These are phyloP conservation scores for Ceratobasidium sp. DNA, from an alignment of 1,284 basidiomycete genomes.

Conservation along the genomic window DNA sequence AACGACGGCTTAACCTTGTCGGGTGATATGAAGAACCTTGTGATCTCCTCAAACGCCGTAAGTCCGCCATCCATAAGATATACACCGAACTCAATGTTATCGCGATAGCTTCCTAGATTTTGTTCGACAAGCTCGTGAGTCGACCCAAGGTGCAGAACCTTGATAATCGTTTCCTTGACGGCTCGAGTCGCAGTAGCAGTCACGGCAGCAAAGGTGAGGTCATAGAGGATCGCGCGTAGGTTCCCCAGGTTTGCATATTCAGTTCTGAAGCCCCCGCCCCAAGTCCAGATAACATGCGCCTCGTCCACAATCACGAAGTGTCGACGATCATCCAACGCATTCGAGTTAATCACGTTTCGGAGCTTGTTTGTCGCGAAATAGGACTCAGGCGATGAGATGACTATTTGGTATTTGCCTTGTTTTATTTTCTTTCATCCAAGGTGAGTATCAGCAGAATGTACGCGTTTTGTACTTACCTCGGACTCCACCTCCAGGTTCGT, in stretches of 20 bases:
- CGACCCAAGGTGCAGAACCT: constrained; percentile 2
- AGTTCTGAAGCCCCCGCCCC: background rate
- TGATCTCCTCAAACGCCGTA: background rate
- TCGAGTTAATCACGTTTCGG: background rate
- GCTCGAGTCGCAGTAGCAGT: constrained; percentile 13
- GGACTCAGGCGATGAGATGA: constrained; percentile 16
- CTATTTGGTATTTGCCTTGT: constrained; percentile 10
- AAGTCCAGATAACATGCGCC: constrained; percentile 4
- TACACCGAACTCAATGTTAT: background rate
- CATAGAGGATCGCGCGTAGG: background rate
- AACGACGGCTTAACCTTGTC: background rate
- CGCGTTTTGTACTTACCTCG: background rate
- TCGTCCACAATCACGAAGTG: constrained; percentile 23
- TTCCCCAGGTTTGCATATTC: constrained; percentile 1
- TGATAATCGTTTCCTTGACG: background rate
- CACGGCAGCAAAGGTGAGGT: background rate
- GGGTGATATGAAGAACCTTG: background rate
- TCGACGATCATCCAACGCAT: background rate
- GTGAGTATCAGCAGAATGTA: too few species aligned
- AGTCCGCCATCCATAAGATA: constrained; percentile 3
- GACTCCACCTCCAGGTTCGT: background rate
- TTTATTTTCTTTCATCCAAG: background rate
- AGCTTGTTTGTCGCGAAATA: constrained; percentile 16
- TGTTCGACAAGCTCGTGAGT: background rate
- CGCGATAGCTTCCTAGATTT: background rate